These are phyloP conservation scores for Kandelia obovata DNA, from an alignment of 345 rosid genomes.

Conservation along the genomic window DNA sequence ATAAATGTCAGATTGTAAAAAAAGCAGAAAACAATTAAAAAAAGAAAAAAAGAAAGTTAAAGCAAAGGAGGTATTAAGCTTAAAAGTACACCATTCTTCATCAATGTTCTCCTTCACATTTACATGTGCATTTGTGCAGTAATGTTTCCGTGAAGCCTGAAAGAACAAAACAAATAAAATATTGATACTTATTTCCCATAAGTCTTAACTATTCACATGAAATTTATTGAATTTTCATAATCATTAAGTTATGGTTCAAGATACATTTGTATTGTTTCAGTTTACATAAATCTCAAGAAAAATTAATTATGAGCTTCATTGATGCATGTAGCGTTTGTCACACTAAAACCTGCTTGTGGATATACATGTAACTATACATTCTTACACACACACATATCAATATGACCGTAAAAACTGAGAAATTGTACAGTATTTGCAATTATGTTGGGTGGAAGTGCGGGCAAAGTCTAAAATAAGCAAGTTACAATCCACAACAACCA, in stretches of 20 bases:
- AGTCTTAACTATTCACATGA: too few relatives aligned
- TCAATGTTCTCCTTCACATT: conserved; percentile 69
- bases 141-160: conserved; percentile 90
- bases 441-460: background rate
- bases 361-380: too few relatives aligned
- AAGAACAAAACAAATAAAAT: background rate
- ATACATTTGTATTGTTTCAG: too few relatives aligned
- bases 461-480: conserved; percentile 1
- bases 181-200: too few relatives aligned
- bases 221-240: too few relatives aligned
- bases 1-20: conserved; percentile 19
- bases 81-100: conserved; percentile 73
- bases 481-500: background rate
- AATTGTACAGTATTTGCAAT: background rate
- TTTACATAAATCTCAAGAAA: too few relatives aligned
- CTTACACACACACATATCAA: too few relatives aligned
- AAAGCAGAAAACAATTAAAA: background rate
- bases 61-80: background rate
- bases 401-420: too few relatives aligned
- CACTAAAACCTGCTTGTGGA: too few relatives aligned
- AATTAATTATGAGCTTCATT: too few relatives aligned
- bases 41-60: background rate
- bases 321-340: too few relatives aligned
- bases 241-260: too few relatives aligned
- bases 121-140: conserved; percentile 73